Conservation (phyloP, 208 protist species). For the Herpetomonas tarakana region DNA sequence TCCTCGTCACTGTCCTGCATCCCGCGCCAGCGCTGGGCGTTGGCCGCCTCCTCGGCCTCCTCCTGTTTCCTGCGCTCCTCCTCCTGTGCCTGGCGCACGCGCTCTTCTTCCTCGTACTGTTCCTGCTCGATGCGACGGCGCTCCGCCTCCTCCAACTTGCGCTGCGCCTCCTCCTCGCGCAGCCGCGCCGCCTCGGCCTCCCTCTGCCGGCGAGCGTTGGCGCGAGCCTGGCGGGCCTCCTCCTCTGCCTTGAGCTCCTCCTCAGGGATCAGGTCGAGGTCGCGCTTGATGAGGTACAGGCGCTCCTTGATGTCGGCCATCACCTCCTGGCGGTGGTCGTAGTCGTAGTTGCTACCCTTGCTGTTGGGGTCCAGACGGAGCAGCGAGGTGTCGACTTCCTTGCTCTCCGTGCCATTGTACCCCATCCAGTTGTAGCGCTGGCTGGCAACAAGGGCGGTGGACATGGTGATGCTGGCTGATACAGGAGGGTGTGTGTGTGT, state of each 20-base stretch:
- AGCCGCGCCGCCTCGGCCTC: conserved; percentile 14
- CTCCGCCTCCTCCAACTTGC: conserved; percentile 10
- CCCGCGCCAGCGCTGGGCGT: conserved; percentile 9
- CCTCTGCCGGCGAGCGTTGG: conserved; percentile 11
- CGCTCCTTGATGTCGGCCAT: conserved; percentile 55
- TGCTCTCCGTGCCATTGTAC: conserved; percentile 70
- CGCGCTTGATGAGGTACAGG: conserved; percentile 72
- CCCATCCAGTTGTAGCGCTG: conserved; percentile 89
- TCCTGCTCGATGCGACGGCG: conserved; percentile 5
- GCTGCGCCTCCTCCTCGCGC: conserved; percentile 9
- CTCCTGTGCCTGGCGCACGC: conserved; percentile 10
- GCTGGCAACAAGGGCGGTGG: conserved; percentile 49
- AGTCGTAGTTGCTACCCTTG: conserved; percentile 46
- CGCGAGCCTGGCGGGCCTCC: conserved; percentile 27
- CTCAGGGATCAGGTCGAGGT: conserved; percentile 69
- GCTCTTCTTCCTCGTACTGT: conserved; percentile 21
- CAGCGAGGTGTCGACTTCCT: conserved; percentile 37
- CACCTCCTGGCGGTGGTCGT: conserved; percentile 55
- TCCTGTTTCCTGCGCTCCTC: conserved; percentile 11
- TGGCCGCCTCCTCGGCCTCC: conserved; percentile 15
- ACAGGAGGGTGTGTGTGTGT: too few species aligned
- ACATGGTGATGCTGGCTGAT: conserved; percentile 12
- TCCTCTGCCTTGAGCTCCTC: conserved; percentile 53
- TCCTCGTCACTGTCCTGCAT: conserved; percentile 34
- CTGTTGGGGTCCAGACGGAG: conserved; percentile 26